These are phyloP conservation scores for Thecamonas trahens DNA, from an alignment of 78 protist species.

Conservation along the genomic window DNA sequence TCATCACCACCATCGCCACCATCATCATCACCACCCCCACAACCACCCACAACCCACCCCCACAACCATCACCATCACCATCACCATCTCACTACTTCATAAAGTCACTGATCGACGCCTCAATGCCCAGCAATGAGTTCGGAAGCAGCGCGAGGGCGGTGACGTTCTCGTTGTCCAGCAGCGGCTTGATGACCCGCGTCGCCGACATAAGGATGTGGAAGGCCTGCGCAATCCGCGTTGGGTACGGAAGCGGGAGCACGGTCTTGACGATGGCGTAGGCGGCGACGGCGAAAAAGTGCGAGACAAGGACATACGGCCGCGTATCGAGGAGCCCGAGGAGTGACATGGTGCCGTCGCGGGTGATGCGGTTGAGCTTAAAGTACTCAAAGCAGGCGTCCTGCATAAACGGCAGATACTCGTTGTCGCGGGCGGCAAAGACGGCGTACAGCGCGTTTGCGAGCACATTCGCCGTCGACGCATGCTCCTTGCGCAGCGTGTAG, in stretches of 20 bases:
- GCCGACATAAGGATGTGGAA: too few species aligned
- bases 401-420: conserved; percentile 2
- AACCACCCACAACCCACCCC: too few species aligned
- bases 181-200: too few species aligned
- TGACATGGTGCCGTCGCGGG: conserved; percentile 51
- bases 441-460: conserved; percentile 30
- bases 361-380: conserved; percentile 44
- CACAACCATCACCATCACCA: too few species aligned
- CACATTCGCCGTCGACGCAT: not conserved
- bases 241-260: not conserved
- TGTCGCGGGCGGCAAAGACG: conserved; percentile 11
- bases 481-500: not conserved
- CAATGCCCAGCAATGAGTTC: too few species aligned
- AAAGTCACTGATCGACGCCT: too few species aligned
- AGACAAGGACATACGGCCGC: not conserved
- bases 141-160: too few species aligned
- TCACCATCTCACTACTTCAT: too few species aligned
- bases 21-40: too few species aligned
- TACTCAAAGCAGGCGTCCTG: conserved; percentile 61
- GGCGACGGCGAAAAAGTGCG: conserved; percentile 34
- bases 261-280: conserved; percentile 1
- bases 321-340: conserved; percentile 31
- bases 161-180: too few species aligned
- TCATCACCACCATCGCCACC: too few species aligned
- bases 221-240: too few species aligned